Evolutionary conservation across 2,329 filamentous ascomycete species (phyloP), one percentile per base, ranked within the genome.

Genomic region (Ophiostoma piceae): DNA sequence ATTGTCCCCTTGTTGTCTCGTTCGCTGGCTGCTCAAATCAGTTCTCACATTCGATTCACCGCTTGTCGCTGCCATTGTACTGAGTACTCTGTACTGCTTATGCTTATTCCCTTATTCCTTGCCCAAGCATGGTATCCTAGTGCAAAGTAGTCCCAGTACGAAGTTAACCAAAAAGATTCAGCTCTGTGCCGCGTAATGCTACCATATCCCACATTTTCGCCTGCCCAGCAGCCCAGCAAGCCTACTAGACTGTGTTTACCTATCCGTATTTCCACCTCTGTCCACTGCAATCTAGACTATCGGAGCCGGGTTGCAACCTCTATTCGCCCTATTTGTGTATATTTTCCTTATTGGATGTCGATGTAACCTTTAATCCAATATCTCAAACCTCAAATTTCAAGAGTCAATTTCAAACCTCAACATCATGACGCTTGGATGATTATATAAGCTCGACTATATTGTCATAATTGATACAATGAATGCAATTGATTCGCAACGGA

Each of bases 31-130:
- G 4, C 43, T 47, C 43, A 16, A 16, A 26, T 57, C 51, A 57
- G 12, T 57, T 57, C 51, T 57, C 51, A 57, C 51, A 26, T 57
- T 26, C 11, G 51, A 57, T 57, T 57, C 51, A 57, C n/a, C 51
- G 51, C 51, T 26, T 26, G n/a, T 57, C 51, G 12, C 51, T 54
- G 6, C 47, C 12, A 11, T 14, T 16, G 16, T n/a, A n/a, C n/a
- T n/a, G n/a, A n/a, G n/a, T n/a, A 1, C n/a, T 22, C 26, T 29
- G 26, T 29, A 29, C 35, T 22, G 8, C n/a, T 57, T 57, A 11
- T 26, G n/a, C 43, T 19, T 57, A 57, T 26, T 57, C 22, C 51
- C 11, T 26, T n/a, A 43, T 43, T 43, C 16, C 41, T 43, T 54
- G 12, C 47, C 47, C 11, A 11, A 39, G 37, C 35, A 39, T 54